These are phyloP conservation scores for Suhomyces sp. DNA, from an alignment of 805 yeast species.

Conservation along the genomic window DNA sequence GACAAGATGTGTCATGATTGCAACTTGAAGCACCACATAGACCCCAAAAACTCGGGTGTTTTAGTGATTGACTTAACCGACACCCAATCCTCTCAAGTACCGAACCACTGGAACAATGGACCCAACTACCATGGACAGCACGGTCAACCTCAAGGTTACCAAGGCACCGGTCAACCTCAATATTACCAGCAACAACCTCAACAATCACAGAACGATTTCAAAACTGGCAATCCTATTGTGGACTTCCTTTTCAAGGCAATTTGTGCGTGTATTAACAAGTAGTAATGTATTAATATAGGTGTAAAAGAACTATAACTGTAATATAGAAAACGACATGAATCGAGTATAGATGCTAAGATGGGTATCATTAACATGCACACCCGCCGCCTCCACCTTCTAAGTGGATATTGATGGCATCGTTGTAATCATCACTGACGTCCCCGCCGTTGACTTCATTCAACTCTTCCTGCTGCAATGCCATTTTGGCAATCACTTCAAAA, in stretches of 20 bases:
- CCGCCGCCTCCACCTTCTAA: slow-evolving; percentile 76
- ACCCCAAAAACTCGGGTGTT: slow-evolving; percentile 77
- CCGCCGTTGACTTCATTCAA: slow-evolving; percentile 74
- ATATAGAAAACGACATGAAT: neutral
- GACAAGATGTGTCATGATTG: slow-evolving; percentile 72
- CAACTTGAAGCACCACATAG: slow-evolving; percentile 57
- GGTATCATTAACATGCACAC: slow-evolving; percentile 60
- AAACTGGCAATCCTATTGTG: slow-evolving; percentile 27
- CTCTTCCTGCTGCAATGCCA: slow-evolving; percentile 94
- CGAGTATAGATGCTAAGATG: neutral
- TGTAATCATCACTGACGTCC: slow-evolving; percentile 71
- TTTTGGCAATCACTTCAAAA: slow-evolving; percentile 91
- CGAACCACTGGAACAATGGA: slow-evolving; percentile 28
- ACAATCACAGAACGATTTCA: slow-evolving; percentile 7
- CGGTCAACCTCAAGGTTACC: slow-evolving; percentile 17
- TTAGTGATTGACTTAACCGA: slow-evolving; percentile 58
- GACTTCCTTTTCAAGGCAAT: slow-evolving; percentile 28
- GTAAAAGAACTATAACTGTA: neutral
- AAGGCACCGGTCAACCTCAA: slow-evolving; percentile 10
- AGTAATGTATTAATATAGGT: slow-evolving; percentile 3
- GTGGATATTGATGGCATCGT: slow-evolving; percentile 94
- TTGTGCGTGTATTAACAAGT: slow-evolving; percentile 31
- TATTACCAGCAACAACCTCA: slow-evolving; percentile 11
- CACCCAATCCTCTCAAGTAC: slow-evolving; percentile 26
- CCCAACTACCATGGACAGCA: slow-evolving; percentile 19